phyloP scores from a whole-genome alignment of 148 eudicot species.

The Rhododendron ferrugineum region DNA sequence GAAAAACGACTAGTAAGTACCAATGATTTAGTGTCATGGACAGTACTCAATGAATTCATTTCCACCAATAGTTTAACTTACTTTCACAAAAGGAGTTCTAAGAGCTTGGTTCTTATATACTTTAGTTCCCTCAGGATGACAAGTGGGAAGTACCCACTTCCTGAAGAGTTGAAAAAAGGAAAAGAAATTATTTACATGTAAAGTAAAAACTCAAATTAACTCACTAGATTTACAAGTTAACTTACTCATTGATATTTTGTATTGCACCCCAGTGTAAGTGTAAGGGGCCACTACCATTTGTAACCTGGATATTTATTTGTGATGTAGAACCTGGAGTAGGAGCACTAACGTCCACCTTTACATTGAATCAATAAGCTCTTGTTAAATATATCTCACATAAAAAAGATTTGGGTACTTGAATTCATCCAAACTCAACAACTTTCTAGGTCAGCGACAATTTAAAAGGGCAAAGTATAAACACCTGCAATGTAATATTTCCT shows the following conservation, averaged over 20 bases:
- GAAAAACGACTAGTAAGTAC: neutral
- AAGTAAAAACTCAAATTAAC: neutral
- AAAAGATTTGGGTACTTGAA: neutral
- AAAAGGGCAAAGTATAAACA: conserved; percentile 20
- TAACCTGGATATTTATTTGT: conserved; percentile 53
- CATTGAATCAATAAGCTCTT: conserved; percentile 14
- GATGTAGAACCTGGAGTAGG: conserved; percentile 48
- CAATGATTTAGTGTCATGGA: neutral
- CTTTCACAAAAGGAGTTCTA: conserved; percentile 77
- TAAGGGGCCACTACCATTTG: conserved; percentile 50
- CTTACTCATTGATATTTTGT: conserved; percentile 53
- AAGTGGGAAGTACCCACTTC: conserved; percentile 73
- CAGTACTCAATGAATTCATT: neutral
- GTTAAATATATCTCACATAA: neutral
- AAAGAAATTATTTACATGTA: neutral
- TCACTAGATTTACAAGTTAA: neutral
- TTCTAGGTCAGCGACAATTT: neutral
- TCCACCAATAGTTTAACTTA: conserved; percentile 20
- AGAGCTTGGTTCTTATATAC: conserved; percentile 74
- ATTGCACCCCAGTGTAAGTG: conserved; percentile 87
- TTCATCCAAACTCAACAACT: conserved; percentile 1
- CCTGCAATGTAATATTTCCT: conserved; percentile 79
- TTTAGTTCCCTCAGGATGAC: conserved; percentile 69
- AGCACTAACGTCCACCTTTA: conserved; percentile 60
- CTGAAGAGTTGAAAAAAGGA: conserved; percentile 24